phyloP scores from a whole-genome alignment of 192 early-diverging fungal species.

The Rhizoclosmatium sp. region DNA sequence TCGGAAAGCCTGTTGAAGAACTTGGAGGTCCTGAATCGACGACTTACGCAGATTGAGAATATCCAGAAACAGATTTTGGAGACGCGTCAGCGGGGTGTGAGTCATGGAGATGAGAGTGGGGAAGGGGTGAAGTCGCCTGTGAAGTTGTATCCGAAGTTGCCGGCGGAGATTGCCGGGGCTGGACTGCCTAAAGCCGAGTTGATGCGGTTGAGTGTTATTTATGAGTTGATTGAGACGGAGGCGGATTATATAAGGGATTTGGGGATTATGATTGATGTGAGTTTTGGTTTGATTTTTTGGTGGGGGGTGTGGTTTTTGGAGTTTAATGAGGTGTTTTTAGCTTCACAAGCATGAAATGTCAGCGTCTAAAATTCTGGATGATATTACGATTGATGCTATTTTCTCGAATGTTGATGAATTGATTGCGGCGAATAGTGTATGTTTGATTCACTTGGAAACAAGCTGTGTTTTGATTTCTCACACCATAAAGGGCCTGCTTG shows the following conservation, averaged over 20 bases:
- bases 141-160: constrained; percentile 61
- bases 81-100: background rate
- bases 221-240: constrained; percentile 69
- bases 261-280: constrained; percentile 59
- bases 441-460: background rate
- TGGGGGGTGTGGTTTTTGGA: background rate
- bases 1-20: background rate
- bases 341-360: constrained; percentile 53
- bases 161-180: constrained; percentile 51
- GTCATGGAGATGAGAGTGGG: background rate
- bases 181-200: constrained; percentile 57
- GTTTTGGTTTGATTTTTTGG: constrained; percentile 4
- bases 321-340: constrained; percentile 29
- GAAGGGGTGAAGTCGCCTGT: background rate
- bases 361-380: constrained; percentile 49
- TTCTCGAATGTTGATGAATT: constrained; percentile 64
- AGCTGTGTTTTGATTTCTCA: constrained; percentile 10
- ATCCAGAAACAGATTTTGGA: background rate
- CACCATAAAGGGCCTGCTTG: constrained; percentile 40
- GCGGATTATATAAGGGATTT: constrained; percentile 63
- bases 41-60: background rate
- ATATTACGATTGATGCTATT: constrained; percentile 50
- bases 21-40: background rate
- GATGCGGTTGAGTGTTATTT: constrained; percentile 63
- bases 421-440: constrained; percentile 58